Conservation (phyloP, 2,329 filamentous ascomycete genomes). For the Colletotrichum sp. region DNA sequence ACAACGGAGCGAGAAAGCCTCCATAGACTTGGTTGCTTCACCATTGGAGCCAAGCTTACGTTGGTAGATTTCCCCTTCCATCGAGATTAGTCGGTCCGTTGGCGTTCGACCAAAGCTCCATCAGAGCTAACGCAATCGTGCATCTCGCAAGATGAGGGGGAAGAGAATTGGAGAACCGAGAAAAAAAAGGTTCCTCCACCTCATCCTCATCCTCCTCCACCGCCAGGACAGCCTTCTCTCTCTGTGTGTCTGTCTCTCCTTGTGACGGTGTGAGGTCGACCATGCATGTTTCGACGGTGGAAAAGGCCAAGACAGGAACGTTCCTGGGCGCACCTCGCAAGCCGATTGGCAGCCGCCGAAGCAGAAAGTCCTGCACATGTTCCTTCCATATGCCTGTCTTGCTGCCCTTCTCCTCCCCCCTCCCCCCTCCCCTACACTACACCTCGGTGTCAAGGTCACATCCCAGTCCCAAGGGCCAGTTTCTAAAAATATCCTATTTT, state of each 20-base stretch:
- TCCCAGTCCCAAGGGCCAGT: background rate
- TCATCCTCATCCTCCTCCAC: background rate
- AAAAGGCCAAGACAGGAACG: background rate
- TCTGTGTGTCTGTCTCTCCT: background rate
- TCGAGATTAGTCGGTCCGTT: background rate
- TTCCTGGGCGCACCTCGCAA: conserved; percentile 2
- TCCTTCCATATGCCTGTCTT: background rate
- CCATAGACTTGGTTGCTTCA: background rate
- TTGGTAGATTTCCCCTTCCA: background rate
- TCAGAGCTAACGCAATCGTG: background rate
- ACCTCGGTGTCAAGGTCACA: background rate
- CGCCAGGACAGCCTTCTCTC: background rate
- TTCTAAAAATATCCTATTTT: conserved; percentile 23
- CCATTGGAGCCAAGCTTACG: background rate
- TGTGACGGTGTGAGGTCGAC: conserved; percentile 9
- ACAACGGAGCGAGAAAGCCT: background rate
- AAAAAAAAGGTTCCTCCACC: background rate
- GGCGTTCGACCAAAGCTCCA: background rate
- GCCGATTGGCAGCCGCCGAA: conserved; percentile 6
- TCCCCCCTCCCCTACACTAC: background rate
- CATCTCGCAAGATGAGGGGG: background rate
- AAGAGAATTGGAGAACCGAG: background rate
- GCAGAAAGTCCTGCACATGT: background rate
- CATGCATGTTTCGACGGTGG: conserved; percentile 10
- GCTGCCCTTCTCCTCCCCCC: background rate